These are phyloP conservation scores for Aspergillus floridensis DNA, from an alignment of 2,329 filamentous ascomycete species.

Conservation along the genomic window DNA sequence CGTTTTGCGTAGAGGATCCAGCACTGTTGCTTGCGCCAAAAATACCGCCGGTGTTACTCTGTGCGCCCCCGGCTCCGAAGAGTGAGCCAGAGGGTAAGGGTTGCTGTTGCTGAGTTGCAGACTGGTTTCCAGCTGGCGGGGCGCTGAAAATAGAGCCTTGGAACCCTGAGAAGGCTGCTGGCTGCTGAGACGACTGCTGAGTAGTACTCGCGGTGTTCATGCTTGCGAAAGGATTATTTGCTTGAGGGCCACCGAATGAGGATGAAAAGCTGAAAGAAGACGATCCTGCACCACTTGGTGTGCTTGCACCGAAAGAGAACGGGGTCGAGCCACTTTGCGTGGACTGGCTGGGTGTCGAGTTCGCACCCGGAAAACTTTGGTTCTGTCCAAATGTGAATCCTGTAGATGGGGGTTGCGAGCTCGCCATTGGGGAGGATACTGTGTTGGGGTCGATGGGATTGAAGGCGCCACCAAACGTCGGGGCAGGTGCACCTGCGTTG, in stretches of 20 bases:
- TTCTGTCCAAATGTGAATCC: constrained; percentile 37
- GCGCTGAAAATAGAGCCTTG: constrained; percentile 34
- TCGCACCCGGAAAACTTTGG: constrained; percentile 35
- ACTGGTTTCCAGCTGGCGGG: constrained; percentile 20
- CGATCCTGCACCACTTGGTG: constrained; percentile 17
- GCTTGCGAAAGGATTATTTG: constrained; percentile 39
- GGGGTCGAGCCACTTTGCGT: constrained; percentile 27
- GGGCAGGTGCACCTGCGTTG: constrained; percentile 12
- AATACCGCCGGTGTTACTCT: constrained; percentile 16
- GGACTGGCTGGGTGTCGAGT: constrained; percentile 20
- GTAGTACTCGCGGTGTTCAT: constrained; percentile 21
- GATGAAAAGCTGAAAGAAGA: constrained; percentile 35
- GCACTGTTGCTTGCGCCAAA: constrained; percentile 18
- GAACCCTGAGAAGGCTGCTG: constrained; percentile 30
- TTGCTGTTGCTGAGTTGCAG: constrained; percentile 25
- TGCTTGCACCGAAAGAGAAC: constrained; percentile 31
- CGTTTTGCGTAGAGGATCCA: constrained; percentile 14
- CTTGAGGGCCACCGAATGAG: constrained; percentile 19
- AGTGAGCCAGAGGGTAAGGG: constrained; percentile 20
- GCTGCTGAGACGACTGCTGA: background rate
- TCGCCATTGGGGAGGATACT: constrained; percentile 21
- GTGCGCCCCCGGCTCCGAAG: constrained; percentile 20
- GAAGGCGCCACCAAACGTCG: constrained; percentile 29
- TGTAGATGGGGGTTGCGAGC: constrained; percentile 24
- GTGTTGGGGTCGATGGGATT: constrained; percentile 30